Base-by-base conservation (phyloP, 23 red algal genomes). In the Gracilaria vermiculophylla region DNA sequence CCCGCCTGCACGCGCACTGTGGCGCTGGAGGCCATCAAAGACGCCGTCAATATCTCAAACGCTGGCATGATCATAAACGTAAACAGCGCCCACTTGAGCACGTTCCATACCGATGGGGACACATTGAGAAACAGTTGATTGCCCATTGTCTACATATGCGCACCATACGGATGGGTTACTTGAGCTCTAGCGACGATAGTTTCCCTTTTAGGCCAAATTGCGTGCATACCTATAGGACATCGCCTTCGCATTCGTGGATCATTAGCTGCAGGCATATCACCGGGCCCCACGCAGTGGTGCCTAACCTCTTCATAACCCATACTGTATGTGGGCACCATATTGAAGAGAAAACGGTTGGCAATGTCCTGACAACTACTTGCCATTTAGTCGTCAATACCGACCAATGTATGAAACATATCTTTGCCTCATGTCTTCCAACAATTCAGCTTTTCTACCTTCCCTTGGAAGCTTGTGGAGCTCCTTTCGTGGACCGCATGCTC, bases 21-120 rank as follows among this genome's bases (percentile, higher is more conserved):
- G 6, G 45, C 45, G 12, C 73, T 54, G 5, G 73, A 77, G 53
- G 73, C 32, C 3, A 77, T 77, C 2, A 77, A 20, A 5, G 73
- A 77, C 8, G 7, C 73, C 32, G 32, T 3, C 32, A 77, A 0
- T n/a, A 43, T 39, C 52, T 77, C 73, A 14, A 77, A 39, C 3
- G 21, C 31, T 77, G 73, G 73, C 17, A 45, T 77, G 31, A 54
- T 25, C 24, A 77, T 9, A 6, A 77, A 35, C 11, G 73, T 39
- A 0, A 77, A 54, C 45, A 43, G 6, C 15, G 21, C 3, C 12
- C 13, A 77, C 34, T 77, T 77, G 73, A 77, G 45, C 44, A 77
- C 73, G 45, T 77, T 77, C 73, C 32, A 77, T 7, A 37, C 52
- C 13, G 44, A 53, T 29, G 73, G 73, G 19, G 56, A 61, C 56